Evolutionary conservation across 331 rosid genomes (phyloP).

Genomic region (Telfairia occidentalis): DNA sequence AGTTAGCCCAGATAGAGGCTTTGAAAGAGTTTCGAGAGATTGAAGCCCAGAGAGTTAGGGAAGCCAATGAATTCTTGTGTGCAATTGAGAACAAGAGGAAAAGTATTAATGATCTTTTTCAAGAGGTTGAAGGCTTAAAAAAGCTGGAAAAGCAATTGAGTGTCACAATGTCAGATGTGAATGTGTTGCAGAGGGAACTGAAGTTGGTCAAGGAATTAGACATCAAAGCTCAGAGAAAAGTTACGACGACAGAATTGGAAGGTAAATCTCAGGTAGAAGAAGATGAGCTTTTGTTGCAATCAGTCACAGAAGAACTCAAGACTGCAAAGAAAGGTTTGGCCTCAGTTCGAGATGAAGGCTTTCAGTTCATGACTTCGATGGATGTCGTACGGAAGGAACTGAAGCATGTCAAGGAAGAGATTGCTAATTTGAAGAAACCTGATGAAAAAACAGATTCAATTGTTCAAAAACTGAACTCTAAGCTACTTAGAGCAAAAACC

Average conservation of each 20-base stretch:
- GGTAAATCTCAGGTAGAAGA: constrained; percentile 21
- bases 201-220: constrained; percentile 35
- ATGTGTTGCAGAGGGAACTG: constrained; percentile 47
- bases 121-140: constrained; percentile 43
- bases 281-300: constrained; percentile 27
- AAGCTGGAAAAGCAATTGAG: constrained; percentile 54
- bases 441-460: constrained; percentile 33
- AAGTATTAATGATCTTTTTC: constrained; percentile 27
- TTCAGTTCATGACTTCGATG: constrained; percentile 74
- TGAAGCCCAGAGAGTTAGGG: constrained; percentile 38
- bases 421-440: constrained; percentile 31
- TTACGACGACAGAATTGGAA: constrained; percentile 15
- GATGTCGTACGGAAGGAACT: constrained; percentile 74
- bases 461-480: constrained; percentile 44
- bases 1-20: constrained; percentile 80
- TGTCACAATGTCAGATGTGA: constrained; percentile 50
- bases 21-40: constrained; percentile 50
- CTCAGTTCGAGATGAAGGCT: constrained; percentile 50
- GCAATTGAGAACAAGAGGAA: constrained; percentile 34
- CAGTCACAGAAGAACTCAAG: constrained; percentile 42
- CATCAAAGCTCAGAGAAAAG: constrained; percentile 26
- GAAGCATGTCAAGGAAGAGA: constrained; percentile 39
- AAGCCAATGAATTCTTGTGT: constrained; percentile 28
- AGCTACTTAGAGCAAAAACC: constrained; percentile 62
- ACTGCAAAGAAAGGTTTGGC: constrained; percentile 55